Evolutionary conservation across 352 stramenopile genomes (phyloP), one percentile per base, ranked within the genome.

Genomic region (Pythium guiyangense): DNA sequence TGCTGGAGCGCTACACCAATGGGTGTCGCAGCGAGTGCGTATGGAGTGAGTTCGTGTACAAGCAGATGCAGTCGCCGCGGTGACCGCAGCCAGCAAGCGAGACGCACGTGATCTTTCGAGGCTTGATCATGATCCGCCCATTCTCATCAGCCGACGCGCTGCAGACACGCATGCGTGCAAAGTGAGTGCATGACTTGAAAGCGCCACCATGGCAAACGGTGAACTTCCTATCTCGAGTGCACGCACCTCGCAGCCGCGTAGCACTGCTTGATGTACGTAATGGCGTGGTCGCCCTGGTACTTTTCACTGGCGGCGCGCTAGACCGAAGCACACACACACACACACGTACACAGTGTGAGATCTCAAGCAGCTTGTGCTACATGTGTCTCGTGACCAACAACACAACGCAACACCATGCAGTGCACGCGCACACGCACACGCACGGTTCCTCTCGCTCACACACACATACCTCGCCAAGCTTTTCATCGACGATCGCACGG

Each of bases 211-310:
- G n/a, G n/a, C n/a, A n/a, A n/a, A n/a, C n/a, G n/a, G n/a, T n/a
- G n/a, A n/a, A n/a, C n/a, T n/a, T n/a, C n/a, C n/a, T n/a, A n/a
- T n/a, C n/a, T n/a, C n/a, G n/a, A n/a, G n/a, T n/a, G n/a, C 14
- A 52, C 50, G 14, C 59, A 91, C 74, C 79, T 92, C 5, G 88
- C 85, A n/a, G 84, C 83, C 15, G 84, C 79, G 62, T 96, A 96
- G 70, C 84, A 94, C 57, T 93, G 84, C 59, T 92, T 92, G 62
- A 96, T 90, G 54, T 91, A 94, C 26, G 71, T 53, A 51, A 90
- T 63, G 3, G 87, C 84, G 34, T 97, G 83, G 29, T 94, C 85
- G 1, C 80, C 64, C 26, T 85, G 73, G 63, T 95, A 96, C 49
- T 85, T 86, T 50, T 93, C 86, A 0, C 69, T 64, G n/a, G 64